Conservation (phyloP, 352 stramenopile genomes). For the Pythium aphanidermatum region DNA sequence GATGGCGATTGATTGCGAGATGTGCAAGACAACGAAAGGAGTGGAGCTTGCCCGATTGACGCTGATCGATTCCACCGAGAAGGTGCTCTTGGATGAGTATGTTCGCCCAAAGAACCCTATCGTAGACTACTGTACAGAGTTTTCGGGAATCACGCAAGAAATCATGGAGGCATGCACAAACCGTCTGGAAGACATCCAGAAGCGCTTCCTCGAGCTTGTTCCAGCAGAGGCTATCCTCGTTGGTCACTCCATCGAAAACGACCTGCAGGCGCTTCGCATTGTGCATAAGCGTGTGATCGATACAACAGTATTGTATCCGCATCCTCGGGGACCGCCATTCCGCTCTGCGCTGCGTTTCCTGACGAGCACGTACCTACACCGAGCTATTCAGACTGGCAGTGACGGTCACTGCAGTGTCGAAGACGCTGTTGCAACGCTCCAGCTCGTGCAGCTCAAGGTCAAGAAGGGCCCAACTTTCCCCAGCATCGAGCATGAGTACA, state of each 20-base stretch:
- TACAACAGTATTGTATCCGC: slow-evolving; percentile 74
- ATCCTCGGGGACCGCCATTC: slow-evolving; percentile 72
- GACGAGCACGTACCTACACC: slow-evolving; percentile 58
- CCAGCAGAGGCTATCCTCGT: slow-evolving; percentile 73
- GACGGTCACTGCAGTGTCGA: slow-evolving; percentile 81
- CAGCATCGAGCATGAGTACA: slow-evolving; percentile 60
- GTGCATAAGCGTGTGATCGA: slow-evolving; percentile 77
- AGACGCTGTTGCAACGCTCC: slow-evolving; percentile 69
- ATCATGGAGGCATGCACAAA: slow-evolving; percentile 71
- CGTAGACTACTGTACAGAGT: slow-evolving; percentile 86
- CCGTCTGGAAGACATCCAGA: slow-evolving; percentile 57
- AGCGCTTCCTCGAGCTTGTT: slow-evolving; percentile 48
- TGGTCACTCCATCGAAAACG: slow-evolving; percentile 88
- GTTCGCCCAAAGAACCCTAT: slow-evolving; percentile 76
- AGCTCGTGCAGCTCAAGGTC: slow-evolving; percentile 73
- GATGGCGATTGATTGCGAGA: slow-evolving; percentile 82
- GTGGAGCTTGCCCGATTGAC: slow-evolving; percentile 75
- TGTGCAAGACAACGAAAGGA: slow-evolving; percentile 84
- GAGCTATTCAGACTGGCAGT: slow-evolving; percentile 61
- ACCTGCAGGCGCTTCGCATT: slow-evolving; percentile 60
- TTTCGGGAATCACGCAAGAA: slow-evolving; percentile 74
- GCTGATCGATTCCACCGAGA: slow-evolving; percentile 60
- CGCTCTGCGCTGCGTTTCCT: slow-evolving; percentile 74
- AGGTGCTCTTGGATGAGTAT: slow-evolving; percentile 77
- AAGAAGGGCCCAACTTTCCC: slow-evolving; percentile 71